phyloP scores from a whole-genome alignment of 1,139 yeast genomes.

The Scheffersomyces parashehatae region DNA sequence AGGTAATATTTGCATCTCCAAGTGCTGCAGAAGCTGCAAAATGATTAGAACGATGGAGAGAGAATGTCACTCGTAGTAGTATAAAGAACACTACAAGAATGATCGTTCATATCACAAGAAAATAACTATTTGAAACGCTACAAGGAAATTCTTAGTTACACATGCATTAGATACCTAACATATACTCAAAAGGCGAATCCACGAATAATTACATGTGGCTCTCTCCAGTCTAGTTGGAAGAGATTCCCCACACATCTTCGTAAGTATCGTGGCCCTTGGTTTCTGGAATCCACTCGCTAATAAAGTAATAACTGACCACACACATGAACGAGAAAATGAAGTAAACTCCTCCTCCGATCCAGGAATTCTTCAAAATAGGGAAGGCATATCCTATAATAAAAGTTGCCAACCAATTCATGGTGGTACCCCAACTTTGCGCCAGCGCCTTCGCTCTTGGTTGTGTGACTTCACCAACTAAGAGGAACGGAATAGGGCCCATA shows the following conservation, averaged over 20 bases:
- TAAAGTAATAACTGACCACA: slow-evolving; percentile 47
- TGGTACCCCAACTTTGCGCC: slow-evolving; percentile 92
- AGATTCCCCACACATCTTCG: slow-evolving; percentile 58
- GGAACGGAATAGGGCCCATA: slow-evolving; percentile 91
- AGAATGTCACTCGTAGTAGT: too few species aligned
- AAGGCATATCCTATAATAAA: slow-evolving; percentile 78
- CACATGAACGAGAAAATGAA: slow-evolving; percentile 66
- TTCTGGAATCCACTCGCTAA: slow-evolving; percentile 63
- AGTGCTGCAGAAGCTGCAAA: too few species aligned
- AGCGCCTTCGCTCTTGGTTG: slow-evolving; percentile 76
- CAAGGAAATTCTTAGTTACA: neutral
- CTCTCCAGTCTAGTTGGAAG: slow-evolving; percentile 1
- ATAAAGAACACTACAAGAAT: too few species aligned
- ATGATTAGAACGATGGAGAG: too few species aligned
- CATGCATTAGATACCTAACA: neutral
- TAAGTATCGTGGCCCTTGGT: slow-evolving; percentile 67
- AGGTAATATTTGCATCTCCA: too few species aligned
- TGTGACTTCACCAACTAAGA: slow-evolving; percentile 85
- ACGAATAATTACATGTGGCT: too few species aligned
- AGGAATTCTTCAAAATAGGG: slow-evolving; percentile 62
- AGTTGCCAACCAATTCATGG: slow-evolving; percentile 89
- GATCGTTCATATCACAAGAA: too few species aligned
- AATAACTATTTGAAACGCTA: too few species aligned
- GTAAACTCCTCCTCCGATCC: slow-evolving; percentile 81
- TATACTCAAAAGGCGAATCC: neutral